Conservation (phyloP, 768 basidiomycete genomes). For the Panellus pusillus region DNA sequence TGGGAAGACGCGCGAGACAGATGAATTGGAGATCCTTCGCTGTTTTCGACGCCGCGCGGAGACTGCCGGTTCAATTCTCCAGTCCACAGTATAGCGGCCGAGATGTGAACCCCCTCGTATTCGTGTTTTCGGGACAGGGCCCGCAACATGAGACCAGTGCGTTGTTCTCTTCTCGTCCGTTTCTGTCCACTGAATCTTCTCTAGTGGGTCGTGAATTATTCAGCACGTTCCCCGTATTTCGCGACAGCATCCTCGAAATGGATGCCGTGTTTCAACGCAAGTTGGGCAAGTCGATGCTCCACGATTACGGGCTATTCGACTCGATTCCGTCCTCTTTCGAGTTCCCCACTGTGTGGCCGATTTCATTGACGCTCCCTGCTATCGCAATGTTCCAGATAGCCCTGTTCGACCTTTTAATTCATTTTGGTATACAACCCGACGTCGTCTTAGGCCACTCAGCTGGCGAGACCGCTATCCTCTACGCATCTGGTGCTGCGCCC, state of each 20-base stretch:
- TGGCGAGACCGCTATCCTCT: conserved; percentile 45
- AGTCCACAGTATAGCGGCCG: conserved; percentile 29
- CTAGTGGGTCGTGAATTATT: conserved; percentile 41
- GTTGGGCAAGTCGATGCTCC: conserved; percentile 37
- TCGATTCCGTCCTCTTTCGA: not conserved
- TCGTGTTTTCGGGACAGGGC: conserved; percentile 41
- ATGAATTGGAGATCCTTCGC: conserved; percentile 34
- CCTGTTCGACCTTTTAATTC: conserved; percentile 38
- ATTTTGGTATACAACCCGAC: conserved; percentile 38
- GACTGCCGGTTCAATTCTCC: conserved; percentile 22
- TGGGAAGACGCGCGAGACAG: conserved; percentile 32
- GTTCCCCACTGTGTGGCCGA: conserved; percentile 31
- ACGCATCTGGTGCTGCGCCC: conserved; percentile 42
- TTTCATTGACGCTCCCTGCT: conserved; percentile 40
- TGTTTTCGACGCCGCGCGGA: conserved; percentile 12
- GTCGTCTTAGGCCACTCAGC: conserved; percentile 48
- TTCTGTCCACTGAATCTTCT: not conserved
- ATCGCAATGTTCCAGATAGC: conserved; percentile 49
- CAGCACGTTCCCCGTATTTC: conserved; percentile 36
- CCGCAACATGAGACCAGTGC: conserved; percentile 39
- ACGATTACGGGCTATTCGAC: conserved; percentile 36
- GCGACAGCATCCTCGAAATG: conserved; percentile 36
- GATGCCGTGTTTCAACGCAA: conserved; percentile 32
- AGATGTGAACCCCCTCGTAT: conserved; percentile 33
- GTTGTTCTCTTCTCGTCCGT: conserved; percentile 11